Percentiles rank a stretch among this genome's conserved stretches.
phyloP scores from a whole-genome alignment of 192 early-diverging fungal species.

The Neocallimastix lanati region DNA sequence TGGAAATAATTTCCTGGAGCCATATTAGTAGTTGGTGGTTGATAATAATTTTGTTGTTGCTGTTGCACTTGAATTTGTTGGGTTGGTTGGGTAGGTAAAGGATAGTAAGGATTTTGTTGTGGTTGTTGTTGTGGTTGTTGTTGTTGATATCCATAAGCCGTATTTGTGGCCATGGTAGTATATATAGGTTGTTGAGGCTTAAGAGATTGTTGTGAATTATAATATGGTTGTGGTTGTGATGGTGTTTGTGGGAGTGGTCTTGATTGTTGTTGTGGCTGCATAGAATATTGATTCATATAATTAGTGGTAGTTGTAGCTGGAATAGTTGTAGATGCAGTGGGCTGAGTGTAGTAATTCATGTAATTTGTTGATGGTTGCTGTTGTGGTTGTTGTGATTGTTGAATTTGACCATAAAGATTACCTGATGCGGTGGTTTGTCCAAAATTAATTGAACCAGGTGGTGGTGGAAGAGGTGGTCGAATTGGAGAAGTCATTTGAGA shows the following conservation, averaged over 20 bases:
- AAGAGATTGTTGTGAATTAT: constrained; percentile 6
- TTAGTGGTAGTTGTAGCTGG: background rate
- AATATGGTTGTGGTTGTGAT: constrained; percentile 5
- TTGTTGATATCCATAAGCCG: too few species aligned
- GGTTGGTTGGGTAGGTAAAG: too few species aligned
- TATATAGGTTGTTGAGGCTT: background rate
- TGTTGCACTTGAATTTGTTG: too few species aligned
- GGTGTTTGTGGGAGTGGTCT: too few species aligned
- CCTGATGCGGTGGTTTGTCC: constrained; percentile 1
- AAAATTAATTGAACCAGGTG: background rate
- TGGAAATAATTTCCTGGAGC: background rate
- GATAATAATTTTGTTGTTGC: too few species aligned
- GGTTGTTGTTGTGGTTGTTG: too few species aligned
- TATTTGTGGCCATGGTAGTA: too few species aligned
- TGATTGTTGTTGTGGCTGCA: background rate
- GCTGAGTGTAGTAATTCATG: background rate
- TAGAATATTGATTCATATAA: background rate
- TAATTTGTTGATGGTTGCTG: constrained; percentile 1
- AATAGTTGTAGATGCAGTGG: constrained; percentile 4
- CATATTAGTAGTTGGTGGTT: background rate
- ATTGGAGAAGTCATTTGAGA: background rate
- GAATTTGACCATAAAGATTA: constrained; percentile 1
- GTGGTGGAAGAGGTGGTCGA: background rate
- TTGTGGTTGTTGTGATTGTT: constrained; percentile 3
- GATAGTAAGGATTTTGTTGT: too few species aligned